Conservation (phyloP, 805 yeast genomes). For the Blastobotrys parvus region DNA sequence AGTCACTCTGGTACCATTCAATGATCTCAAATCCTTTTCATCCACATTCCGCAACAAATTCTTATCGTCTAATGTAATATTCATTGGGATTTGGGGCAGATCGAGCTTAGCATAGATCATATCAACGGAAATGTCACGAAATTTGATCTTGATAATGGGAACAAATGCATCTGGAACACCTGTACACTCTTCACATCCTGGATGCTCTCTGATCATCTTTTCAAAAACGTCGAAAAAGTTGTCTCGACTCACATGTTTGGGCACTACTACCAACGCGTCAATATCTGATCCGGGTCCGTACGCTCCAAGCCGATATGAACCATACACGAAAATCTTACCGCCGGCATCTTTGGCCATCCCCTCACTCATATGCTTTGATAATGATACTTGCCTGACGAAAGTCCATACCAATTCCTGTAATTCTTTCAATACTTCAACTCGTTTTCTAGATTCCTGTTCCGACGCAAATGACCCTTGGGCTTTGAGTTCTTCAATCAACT, state of each 20-base stretch:
- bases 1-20: constrained; percentile 95
- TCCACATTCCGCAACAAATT: constrained; percentile 79
- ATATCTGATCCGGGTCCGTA: constrained; percentile 98
- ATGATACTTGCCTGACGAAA: constrained; percentile 76
- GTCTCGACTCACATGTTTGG: constrained; percentile 86
- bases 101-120: constrained; percentile 77
- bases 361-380: constrained; percentile 83
- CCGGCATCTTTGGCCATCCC: constrained; percentile 98
- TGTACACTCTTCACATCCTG: constrained; percentile 83
- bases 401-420: constrained; percentile 69
- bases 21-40: constrained; percentile 80
- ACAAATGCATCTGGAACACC: constrained; percentile 96
- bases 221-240: constrained; percentile 83
- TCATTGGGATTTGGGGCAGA: constrained; percentile 71
- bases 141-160: constrained; percentile 88
- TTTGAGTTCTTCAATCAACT: constrained; percentile 69
- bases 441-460: constrained; percentile 69
- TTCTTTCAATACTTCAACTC: constrained; percentile 63
- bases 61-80: constrained; percentile 72
- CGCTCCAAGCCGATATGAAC: constrained; percentile 90
- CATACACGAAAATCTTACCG: constrained; percentile 93
- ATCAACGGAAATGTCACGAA: constrained; percentile 89
- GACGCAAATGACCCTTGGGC: constrained; percentile 82
- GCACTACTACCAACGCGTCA: constrained; percentile 93
- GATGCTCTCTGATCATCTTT: constrained; percentile 55